Conservation (phyloP, 176 grass and related monocot genomes). For the Avena sativa region DNA sequence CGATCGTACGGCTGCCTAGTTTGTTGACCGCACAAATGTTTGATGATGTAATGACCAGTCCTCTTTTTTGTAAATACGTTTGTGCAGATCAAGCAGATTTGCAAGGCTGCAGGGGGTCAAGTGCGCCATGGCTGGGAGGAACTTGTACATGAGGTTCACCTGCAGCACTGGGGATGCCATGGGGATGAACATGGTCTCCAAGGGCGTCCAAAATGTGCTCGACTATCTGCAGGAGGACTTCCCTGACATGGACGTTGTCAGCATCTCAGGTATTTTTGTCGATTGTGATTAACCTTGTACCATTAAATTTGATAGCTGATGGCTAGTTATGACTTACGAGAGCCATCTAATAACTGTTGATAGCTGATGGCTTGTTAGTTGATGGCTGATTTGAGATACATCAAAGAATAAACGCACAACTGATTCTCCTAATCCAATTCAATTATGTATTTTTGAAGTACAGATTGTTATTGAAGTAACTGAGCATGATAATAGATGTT, state of each 20-base stretch:
- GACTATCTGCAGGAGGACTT: constrained; percentile 86
- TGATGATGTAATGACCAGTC: constrained; percentile 37
- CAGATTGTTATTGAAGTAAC: neutral
- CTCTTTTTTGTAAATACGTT: constrained; percentile 7
- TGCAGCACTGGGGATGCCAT: constrained; percentile 97
- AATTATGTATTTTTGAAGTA: neutral
- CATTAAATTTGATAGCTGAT: neutral
- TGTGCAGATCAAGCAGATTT: constrained; percentile 88
- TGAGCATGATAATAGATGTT: neutral
- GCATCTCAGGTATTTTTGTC: constrained; percentile 74
- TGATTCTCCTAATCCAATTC: neutral
- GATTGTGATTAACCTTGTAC: neutral
- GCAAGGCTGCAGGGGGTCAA: constrained; percentile 72
- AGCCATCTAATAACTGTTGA: neutral
- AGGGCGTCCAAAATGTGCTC: constrained; percentile 88
- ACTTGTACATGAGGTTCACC: constrained; percentile 62
- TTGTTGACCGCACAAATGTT: neutral
- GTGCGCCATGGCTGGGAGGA: constrained; percentile 87
- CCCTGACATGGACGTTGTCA: constrained; percentile 88
- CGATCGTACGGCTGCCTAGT: neutral
- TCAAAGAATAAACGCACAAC: neutral
- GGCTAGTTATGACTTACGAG: constrained; percentile 8
- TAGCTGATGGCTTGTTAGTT: neutral
- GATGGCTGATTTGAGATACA: neutral
- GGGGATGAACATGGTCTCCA: constrained; percentile 99